Conservation (phyloP, 495 filamentous ascomycete genomes). For the Lepidopterella palustris region DNA sequence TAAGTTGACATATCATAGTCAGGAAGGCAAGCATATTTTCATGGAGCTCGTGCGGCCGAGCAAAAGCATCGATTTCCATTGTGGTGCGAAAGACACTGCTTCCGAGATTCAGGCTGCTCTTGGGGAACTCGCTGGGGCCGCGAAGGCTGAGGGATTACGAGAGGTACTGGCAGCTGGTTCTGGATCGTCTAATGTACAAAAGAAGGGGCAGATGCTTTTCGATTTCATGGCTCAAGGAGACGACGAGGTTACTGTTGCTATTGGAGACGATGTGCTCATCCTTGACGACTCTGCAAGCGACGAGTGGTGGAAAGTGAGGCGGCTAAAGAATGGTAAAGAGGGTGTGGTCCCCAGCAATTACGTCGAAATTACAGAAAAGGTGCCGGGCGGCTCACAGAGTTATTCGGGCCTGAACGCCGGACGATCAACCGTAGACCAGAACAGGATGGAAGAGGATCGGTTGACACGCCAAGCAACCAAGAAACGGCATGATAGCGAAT, state of each 20-base stretch:
- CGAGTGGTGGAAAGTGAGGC: slow-evolving; percentile 96
- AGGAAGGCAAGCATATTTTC: slow-evolving; percentile 97
- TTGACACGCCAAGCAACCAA: slow-evolving; percentile 67
- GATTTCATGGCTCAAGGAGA: slow-evolving; percentile 96
- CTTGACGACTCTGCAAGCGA: slow-evolving; percentile 86
- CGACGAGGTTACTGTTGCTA: slow-evolving; percentile 88
- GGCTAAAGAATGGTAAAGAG: slow-evolving; percentile 82
- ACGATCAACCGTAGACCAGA: slow-evolving; percentile 70
- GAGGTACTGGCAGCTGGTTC: slow-evolving; percentile 79
- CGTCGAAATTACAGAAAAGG: slow-evolving; percentile 71
- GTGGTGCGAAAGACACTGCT: slow-evolving; percentile 93
- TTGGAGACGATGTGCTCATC: slow-evolving; percentile 85
- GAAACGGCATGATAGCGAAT: slow-evolving; percentile 49
- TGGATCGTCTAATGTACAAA: slow-evolving; percentile 57
- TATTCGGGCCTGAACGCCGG: slow-evolving; percentile 56
- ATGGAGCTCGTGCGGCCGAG: slow-evolving; percentile 84
- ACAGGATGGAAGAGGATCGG: slow-evolving; percentile 74
- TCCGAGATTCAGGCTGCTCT: slow-evolving; percentile 84
- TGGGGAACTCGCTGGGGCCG: slow-evolving; percentile 81
- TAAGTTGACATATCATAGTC: slow-evolving; percentile 87
- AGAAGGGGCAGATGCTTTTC: slow-evolving; percentile 78
- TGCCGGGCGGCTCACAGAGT: slow-evolving; percentile 34
- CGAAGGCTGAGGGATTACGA: slow-evolving; percentile 71
- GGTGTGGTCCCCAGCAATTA: slow-evolving; percentile 99
- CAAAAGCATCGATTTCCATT: slow-evolving; percentile 93